Conservation (phyloP, 1,139 yeast genomes). For the Yamadazyma taylorii region DNA sequence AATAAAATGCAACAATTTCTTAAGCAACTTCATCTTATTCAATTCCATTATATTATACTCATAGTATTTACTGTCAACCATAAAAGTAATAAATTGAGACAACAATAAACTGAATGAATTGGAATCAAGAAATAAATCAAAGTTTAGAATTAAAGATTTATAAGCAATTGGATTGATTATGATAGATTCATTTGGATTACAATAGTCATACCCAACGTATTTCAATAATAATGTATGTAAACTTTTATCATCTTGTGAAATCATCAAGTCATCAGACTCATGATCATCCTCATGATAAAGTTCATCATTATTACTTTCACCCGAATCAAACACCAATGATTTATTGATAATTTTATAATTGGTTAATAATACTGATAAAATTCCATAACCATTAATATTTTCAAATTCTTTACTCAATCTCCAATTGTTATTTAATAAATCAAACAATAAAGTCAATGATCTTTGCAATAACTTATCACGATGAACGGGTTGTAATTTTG, state of each 20-base stretch:
- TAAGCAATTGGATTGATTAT: slow-evolving; percentile 33
- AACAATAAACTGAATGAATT: slow-evolving; percentile 51
- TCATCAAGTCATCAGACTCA: too few species aligned
- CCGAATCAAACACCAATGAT: slow-evolving; percentile 16
- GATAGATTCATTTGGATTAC: slow-evolving; percentile 27
- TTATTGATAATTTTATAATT: slow-evolving; percentile 27
- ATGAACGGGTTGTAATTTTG: slow-evolving; percentile 12
- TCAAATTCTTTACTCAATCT: slow-evolving; percentile 43
- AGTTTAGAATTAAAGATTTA: slow-evolving; percentile 31
- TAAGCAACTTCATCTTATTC: slow-evolving; percentile 52
- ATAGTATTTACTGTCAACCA: slow-evolving; percentile 49
- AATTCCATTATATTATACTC: slow-evolving; percentile 52
- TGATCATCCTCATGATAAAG: background rate
- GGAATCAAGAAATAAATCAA: slow-evolving; percentile 35
- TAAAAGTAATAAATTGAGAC: slow-evolving; percentile 55
- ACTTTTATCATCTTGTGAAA: slow-evolving; percentile 10
- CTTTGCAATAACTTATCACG: slow-evolving; percentile 25
- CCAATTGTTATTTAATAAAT: slow-evolving; percentile 36
- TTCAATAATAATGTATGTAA: slow-evolving; percentile 24
- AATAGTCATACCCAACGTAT: slow-evolving; percentile 27
- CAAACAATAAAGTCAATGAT: slow-evolving; percentile 27
- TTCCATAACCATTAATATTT: slow-evolving; percentile 42
- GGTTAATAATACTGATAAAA: slow-evolving; percentile 31
- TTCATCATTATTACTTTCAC: background rate
- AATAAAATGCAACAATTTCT: slow-evolving; percentile 52